These are phyloP conservation scores for Hanseniaspora thailandica DNA, from an alignment of 805 yeast genomes.

Conservation along the genomic window DNA sequence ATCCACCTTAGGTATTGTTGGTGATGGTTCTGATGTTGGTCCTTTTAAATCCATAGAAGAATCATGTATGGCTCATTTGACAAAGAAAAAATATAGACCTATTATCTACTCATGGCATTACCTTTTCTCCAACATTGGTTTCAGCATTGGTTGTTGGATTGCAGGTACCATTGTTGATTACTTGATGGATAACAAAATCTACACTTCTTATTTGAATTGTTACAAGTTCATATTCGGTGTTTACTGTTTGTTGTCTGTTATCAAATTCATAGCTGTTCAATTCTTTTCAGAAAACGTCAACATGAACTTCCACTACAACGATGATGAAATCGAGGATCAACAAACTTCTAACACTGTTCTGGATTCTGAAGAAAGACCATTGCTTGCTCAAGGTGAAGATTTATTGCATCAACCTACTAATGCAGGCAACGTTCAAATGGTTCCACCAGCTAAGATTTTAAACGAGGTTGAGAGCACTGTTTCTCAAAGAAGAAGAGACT, in stretches of 20 bases:
- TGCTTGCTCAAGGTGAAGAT: not conserved
- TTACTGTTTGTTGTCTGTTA: conserved; percentile 44
- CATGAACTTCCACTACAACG: conserved; percentile 19
- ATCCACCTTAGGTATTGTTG: conserved; percentile 73
- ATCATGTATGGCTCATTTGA: conserved; percentile 66
- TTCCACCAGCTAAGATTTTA: not conserved
- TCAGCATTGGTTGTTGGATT: conserved; percentile 57
- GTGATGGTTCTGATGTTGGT: conserved; percentile 83
- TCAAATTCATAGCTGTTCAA: conserved; percentile 42
- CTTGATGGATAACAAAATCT: conserved; percentile 30
- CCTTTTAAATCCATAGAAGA: conserved; percentile 83
- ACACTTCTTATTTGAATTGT: conserved; percentile 30
- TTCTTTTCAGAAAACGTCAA: conserved; percentile 47
- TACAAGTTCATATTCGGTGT: conserved; percentile 48
- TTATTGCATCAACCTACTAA: conserved; percentile 1
- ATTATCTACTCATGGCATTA: conserved; percentile 68
- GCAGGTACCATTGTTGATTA: conserved; percentile 51
- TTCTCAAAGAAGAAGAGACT: conserved; percentile 9
- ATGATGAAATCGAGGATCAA: conserved; percentile 3
- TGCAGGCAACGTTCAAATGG: conserved; percentile 8
- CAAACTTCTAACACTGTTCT: not conserved
- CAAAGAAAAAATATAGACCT: conserved; percentile 52
- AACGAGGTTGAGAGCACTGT: conserved; percentile 12
- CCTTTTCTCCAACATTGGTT: conserved; percentile 55
- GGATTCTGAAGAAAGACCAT: not conserved